phyloP scores from a whole-genome alignment of 306 rosid species.

The Comarum palustre region DNA sequence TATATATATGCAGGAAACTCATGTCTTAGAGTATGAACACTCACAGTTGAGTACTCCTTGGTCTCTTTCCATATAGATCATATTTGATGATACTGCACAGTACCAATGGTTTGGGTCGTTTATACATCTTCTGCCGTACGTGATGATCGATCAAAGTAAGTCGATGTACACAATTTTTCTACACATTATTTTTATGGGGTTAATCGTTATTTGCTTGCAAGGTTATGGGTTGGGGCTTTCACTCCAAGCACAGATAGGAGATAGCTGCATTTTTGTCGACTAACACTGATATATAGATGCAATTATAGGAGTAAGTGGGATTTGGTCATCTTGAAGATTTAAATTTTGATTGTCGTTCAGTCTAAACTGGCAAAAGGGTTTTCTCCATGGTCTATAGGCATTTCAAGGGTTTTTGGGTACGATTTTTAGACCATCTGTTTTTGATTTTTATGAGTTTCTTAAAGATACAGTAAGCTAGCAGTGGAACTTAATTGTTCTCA shows the following conservation, averaged over 20 bases:
- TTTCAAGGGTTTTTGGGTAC: background rate
- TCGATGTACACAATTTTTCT: background rate
- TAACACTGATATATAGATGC: background rate
- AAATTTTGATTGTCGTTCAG: background rate
- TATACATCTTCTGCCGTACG: background rate
- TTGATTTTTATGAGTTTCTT: background rate
- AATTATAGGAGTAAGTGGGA: background rate
- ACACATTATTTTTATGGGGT: background rate
- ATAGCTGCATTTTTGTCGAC: background rate
- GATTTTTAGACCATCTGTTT: background rate
- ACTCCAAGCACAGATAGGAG: background rate
- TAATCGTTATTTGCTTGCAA: background rate
- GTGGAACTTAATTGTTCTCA: background rate
- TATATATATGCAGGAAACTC: background rate
- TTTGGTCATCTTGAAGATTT: background rate
- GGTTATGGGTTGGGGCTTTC: background rate
- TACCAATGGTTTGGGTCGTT: background rate
- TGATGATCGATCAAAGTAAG: conserved; percentile 6
- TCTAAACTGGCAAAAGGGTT: background rate
- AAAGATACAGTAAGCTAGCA: background rate
- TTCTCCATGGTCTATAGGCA: background rate
- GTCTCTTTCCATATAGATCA: conserved; percentile 1
- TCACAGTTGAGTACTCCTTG: background rate
- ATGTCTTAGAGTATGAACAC: conserved; percentile 9
- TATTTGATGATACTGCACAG: background rate